Conservation (phyloP, 495 filamentous ascomycete species). For the Penicillium waksmanii region DNA sequence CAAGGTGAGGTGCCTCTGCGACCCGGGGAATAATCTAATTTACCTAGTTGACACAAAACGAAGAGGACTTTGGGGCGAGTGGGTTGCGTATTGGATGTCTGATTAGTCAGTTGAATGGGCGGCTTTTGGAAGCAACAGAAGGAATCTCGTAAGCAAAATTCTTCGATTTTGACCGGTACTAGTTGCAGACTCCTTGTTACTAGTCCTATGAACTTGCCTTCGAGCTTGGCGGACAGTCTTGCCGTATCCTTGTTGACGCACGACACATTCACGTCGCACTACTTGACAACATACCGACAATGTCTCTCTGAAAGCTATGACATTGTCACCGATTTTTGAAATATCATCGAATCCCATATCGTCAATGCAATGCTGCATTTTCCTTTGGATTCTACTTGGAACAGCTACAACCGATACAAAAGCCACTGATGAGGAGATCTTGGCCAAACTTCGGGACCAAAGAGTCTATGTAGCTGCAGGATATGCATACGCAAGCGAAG, state of each 20-base stretch:
- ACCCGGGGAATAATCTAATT: neutral
- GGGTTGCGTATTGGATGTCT: slow-evolving; percentile 20
- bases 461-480: slow-evolving; percentile 21
- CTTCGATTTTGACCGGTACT: neutral
- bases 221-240: slow-evolving; percentile 18
- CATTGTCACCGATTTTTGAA: slow-evolving; percentile 8
- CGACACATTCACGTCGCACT: slow-evolving; percentile 11
- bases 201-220: slow-evolving; percentile 21
- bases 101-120: slow-evolving; percentile 19
- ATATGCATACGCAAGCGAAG: slow-evolving; percentile 15
- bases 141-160: slow-evolving; percentile 22
- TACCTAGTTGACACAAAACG: neutral
- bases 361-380: slow-evolving; percentile 20
- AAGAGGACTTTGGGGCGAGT: slow-evolving; percentile 23
- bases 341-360: slow-evolving; percentile 15
- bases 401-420: slow-evolving; percentile 2
- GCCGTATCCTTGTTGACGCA: slow-evolving; percentile 12
- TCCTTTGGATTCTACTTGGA: slow-evolving; percentile 20
- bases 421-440: slow-evolving; percentile 12
- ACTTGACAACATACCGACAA: slow-evolving; percentile 7
- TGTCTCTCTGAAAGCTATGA: slow-evolving; percentile 17
- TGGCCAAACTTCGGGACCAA: slow-evolving; percentile 11
- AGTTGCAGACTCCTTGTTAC: neutral
- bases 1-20: slow-evolving; percentile 39
- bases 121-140: slow-evolving; percentile 13